A percentile compares a stretch with the other conserved stretches of the same genome.
These are phyloP conservation scores for Suhomyces bribrorum DNA, from an alignment of 1,139 yeast genomes.

Conservation along the genomic window DNA sequence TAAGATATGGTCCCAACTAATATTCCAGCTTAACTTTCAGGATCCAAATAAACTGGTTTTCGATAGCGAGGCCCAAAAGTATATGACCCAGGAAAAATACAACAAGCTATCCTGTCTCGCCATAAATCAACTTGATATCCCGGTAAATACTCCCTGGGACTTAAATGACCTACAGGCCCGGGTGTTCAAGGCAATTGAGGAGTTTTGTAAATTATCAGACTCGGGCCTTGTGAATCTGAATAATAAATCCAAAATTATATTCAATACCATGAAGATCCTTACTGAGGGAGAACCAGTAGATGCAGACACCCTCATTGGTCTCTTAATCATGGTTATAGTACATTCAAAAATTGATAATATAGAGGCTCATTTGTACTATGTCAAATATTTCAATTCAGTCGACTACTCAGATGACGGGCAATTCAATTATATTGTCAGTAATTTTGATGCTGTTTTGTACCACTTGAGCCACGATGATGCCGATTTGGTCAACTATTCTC, in stretches of 20 bases:
- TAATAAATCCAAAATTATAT: slow-evolving; percentile 54
- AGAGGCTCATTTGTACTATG: slow-evolving; percentile 65
- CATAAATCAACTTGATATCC: slow-evolving; percentile 71
- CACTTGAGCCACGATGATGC: slow-evolving; percentile 50
- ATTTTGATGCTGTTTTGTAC: slow-evolving; percentile 77
- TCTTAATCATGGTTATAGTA: slow-evolving; percentile 69
- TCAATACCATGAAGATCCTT: slow-evolving; percentile 54
- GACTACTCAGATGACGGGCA: slow-evolving; percentile 36
- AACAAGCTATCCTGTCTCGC: slow-evolving; percentile 54
- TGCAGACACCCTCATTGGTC: slow-evolving; percentile 80
- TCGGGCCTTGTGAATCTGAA: slow-evolving; percentile 50
- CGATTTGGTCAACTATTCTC: slow-evolving; percentile 46
- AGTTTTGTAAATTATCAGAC: slow-evolving; percentile 52
- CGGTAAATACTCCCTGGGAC: slow-evolving; percentile 43
- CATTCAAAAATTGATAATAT: slow-evolving; percentile 61
- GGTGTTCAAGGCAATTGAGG: slow-evolving; percentile 53
- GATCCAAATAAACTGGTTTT: slow-evolving; percentile 33
- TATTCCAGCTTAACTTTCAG: slow-evolving; percentile 36
- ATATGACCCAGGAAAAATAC: slow-evolving; percentile 38
- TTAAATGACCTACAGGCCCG: slow-evolving; percentile 48
- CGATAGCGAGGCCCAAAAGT: slow-evolving; percentile 32
- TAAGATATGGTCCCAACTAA: slow-evolving; percentile 58
- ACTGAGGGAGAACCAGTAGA: slow-evolving; percentile 50
- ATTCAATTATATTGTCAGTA: slow-evolving; percentile 56
- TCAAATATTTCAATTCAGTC: slow-evolving; percentile 55